phyloP scores from a whole-genome alignment of 2,329 filamentous ascomycete species.

The Alternaria triticimaculans region DNA sequence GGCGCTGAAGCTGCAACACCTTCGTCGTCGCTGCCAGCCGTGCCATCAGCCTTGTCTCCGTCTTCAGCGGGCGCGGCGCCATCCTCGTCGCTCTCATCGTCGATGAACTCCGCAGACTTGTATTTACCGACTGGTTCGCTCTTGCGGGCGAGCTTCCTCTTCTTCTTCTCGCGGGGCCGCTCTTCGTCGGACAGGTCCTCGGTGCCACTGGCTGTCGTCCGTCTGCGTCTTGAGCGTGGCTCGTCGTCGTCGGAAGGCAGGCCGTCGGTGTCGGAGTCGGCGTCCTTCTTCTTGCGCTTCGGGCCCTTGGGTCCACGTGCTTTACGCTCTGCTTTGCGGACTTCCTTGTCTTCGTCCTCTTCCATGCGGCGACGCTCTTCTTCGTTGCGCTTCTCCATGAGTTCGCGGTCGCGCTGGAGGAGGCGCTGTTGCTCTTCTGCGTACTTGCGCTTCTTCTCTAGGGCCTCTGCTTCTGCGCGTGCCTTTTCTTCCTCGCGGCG shows the following conservation, averaged over 20 bases:
- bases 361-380: slow-evolving; percentile 72
- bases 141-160: slow-evolving; percentile 65
- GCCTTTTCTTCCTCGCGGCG: slow-evolving; percentile 78
- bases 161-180: slow-evolving; percentile 67
- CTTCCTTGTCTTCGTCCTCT: slow-evolving; percentile 74
- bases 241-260: slow-evolving; percentile 43
- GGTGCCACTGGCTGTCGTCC: slow-evolving; percentile 47
- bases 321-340: slow-evolving; percentile 69
- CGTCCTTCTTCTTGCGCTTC: slow-evolving; percentile 68
- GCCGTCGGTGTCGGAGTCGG: slow-evolving; percentile 56
- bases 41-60: slow-evolving; percentile 15
- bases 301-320: slow-evolving; percentile 53
- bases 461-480: slow-evolving; percentile 71
- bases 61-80: slow-evolving; percentile 26
- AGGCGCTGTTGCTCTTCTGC: slow-evolving; percentile 86
- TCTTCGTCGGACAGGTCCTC: slow-evolving; percentile 62
- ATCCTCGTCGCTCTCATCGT: slow-evolving; percentile 66
- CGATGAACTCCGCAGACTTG: slow-evolving; percentile 85
- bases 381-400: slow-evolving; percentile 73
- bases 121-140: slow-evolving; percentile 65
- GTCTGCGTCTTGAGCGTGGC: slow-evolving; percentile 46
- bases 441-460: slow-evolving; percentile 79
- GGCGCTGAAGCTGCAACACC: slow-evolving; percentile 27
- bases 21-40: slow-evolving; percentile 30
- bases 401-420: slow-evolving; percentile 72